Percentiles rank a stretch among this genome's conserved stretches.
These are phyloP conservation scores for Pseudogymnoascus destructans DNA, from an alignment of 2,329 filamentous ascomycete genomes.

Conservation along the genomic window DNA sequence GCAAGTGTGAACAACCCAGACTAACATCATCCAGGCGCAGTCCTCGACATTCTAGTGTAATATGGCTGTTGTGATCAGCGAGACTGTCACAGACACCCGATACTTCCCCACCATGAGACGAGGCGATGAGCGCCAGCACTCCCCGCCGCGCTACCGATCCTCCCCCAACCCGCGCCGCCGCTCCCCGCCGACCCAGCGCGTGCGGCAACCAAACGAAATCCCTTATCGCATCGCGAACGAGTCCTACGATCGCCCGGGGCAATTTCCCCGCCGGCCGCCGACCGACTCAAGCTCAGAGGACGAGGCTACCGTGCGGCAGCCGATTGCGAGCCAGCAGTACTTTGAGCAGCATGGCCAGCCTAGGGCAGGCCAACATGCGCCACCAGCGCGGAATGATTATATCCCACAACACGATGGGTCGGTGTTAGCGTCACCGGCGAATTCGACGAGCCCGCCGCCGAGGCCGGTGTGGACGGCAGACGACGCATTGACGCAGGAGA, in stretches of 20 bases:
- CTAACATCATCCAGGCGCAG: not conserved
- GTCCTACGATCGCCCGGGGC: constrained; percentile 20
- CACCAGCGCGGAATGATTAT: constrained; percentile 11
- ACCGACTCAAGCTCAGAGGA: constrained; percentile 12
- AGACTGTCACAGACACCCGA: constrained; percentile 60
- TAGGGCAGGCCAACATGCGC: constrained; percentile 10
- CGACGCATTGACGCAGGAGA: constrained; percentile 27
- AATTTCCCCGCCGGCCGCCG: constrained; percentile 7
- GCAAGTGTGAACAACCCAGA: not conserved
- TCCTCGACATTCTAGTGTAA: constrained; percentile 20
- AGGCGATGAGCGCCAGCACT: constrained; percentile 33
- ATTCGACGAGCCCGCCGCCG: constrained; percentile 13
- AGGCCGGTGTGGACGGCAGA: constrained; percentile 25
- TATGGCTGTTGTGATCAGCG: constrained; percentile 55
- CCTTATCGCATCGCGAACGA: not conserved
- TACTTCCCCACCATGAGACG: constrained; percentile 60
- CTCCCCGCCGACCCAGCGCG: constrained; percentile 21
- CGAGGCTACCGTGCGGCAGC: constrained; percentile 16
- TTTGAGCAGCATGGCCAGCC: constrained; percentile 15
- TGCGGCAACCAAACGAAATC: not conserved
- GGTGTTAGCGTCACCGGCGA: constrained; percentile 12
- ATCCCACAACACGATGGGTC: constrained; percentile 6
- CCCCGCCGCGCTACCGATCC: constrained; percentile 26
- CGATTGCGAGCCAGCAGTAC: constrained; percentile 23
- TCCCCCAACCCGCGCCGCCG: constrained; percentile 19